Evolutionary conservation across 257 asterid species (phyloP).

Genomic region (Solanum etuberosum): DNA sequence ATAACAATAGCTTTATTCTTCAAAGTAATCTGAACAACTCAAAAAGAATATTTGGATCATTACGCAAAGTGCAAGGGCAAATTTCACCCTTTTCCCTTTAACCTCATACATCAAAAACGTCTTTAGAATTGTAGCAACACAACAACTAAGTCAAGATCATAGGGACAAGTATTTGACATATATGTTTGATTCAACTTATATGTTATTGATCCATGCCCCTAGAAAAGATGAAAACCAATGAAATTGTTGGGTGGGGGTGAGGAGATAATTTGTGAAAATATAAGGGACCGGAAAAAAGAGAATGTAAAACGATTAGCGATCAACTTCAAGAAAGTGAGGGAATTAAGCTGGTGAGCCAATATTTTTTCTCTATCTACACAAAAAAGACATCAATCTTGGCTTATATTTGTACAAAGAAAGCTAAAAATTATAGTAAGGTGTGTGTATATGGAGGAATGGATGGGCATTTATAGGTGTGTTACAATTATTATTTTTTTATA

Average conservation of each 20-base stretch:
- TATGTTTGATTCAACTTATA: background rate
- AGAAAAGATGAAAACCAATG: background rate
- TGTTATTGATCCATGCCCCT: conserved; percentile 8
- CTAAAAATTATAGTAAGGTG: background rate
- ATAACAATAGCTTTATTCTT: background rate
- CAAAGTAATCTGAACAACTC: background rate
- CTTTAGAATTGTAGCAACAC: background rate
- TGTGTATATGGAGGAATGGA: background rate
- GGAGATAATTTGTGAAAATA: background rate
- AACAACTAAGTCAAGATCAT: background rate
- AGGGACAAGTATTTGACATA: background rate
- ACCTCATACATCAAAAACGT: background rate
- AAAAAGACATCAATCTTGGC: conserved; percentile 2
- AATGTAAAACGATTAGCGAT: background rate
- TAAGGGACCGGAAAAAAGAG: background rate
- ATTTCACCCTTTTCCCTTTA: background rate
- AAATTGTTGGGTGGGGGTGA: background rate
- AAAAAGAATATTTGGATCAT: background rate
- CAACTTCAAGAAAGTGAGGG: too few species aligned
- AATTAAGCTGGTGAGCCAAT: background rate
- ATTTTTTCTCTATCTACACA: conserved; percentile 22
- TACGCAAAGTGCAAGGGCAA: background rate
- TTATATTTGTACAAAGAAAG: conserved; percentile 25
- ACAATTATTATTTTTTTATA: background rate
- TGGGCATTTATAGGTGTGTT: background rate